Evolutionary conservation across 352 stramenopile species (phyloP).

Genomic region (Pythium utonaiense): DNA sequence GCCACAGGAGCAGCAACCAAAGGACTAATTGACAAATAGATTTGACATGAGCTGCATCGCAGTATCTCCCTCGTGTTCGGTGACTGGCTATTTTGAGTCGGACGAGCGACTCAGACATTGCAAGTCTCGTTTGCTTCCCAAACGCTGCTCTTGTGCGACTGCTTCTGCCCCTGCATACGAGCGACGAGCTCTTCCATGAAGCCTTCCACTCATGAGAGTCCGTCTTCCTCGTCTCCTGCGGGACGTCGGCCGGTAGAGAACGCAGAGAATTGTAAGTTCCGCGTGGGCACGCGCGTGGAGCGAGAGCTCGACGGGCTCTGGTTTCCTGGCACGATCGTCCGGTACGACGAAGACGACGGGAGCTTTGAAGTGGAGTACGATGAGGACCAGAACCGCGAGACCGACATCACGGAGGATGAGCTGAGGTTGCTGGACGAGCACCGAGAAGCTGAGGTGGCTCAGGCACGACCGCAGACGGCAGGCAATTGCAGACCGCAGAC

Average conservation of each 20-base stretch:
- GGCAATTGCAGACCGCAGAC: conserved; percentile 4
- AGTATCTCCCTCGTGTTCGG: too few species aligned
- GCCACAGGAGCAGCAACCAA: neutral
- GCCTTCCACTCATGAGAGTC: conserved; percentile 1
- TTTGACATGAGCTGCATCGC: too few species aligned
- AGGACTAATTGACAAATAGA: too few species aligned
- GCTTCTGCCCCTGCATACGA: neutral
- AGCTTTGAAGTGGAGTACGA: conserved; percentile 77
- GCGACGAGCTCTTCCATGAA: neutral
- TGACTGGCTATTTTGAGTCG: too few species aligned
- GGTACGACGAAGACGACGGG: conserved; percentile 41
- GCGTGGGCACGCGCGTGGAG: conserved; percentile 51
- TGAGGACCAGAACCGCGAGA: conserved; percentile 71
- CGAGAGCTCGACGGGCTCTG: conserved; percentile 71
- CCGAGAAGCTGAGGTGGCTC: neutral
- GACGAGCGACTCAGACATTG: too few species aligned
- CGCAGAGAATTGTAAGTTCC: conserved; percentile 28
- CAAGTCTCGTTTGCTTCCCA: too few species aligned
- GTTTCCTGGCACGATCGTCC: conserved; percentile 68
- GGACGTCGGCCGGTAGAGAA: conserved; percentile 15
- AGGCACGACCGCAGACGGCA: conserved; percentile 10
- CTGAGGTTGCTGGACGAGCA: conserved; percentile 33
- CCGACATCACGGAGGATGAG: conserved; percentile 49
- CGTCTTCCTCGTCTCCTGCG: neutral
- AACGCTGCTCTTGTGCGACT: too few species aligned